Base-by-base conservation (phyloP, 1,139 yeast species). In the Magnusiomyces fungicola region DNA sequence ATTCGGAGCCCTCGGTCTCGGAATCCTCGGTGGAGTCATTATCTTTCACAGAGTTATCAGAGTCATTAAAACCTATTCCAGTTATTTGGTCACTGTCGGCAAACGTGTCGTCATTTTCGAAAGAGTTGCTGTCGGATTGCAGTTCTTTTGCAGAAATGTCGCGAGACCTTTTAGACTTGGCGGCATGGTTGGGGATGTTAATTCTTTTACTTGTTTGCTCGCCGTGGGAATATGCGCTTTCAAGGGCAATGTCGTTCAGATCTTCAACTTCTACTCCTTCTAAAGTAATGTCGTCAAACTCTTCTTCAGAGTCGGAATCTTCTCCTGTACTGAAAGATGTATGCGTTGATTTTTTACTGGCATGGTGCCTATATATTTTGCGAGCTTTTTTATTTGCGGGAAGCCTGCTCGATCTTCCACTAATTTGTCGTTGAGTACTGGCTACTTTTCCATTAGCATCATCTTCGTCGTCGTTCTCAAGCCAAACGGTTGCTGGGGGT, bases 1-100 rank as follows among this genome's bases (percentile, higher is more conserved):
- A n/a, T n/a, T n/a, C 47, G 12, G 48, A 32, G 19, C 47, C 50
- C 10, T 40, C 41, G 12, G 53, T 48, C 5, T 41, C 41, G 9
- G 44, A 48, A 16, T 49, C 45, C 2, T 36, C 45, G 14, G 44
- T 6, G 10, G 33, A 16, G 24, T 23, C 24, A 19, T 29, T 30
- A 19, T 21, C 36, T 9, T 18, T 4, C 10, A n/a, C 4, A 12
- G 44, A 41, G 3, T 14, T 19, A 16, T n/a, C 22, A 27, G 25
- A 12, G 36, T 30, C 14, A n/a, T 18, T 24, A 16, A n/a, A n/a
- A n/a, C 21, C 34, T 18, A 29, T 18, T 29, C 21, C 36, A 14
- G 23, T 34, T 5, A 18, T 34, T 3, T 5, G 23, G 23, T 34
- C 23, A 12, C 30, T 27, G 12, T 27, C 12, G 30, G 7, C 30